A percentile compares a stretch with the other conserved stretches of the same genome.
phyloP scores from a whole-genome alignment of 495 filamentous ascomycete species.

The Neurospora sp. region DNA sequence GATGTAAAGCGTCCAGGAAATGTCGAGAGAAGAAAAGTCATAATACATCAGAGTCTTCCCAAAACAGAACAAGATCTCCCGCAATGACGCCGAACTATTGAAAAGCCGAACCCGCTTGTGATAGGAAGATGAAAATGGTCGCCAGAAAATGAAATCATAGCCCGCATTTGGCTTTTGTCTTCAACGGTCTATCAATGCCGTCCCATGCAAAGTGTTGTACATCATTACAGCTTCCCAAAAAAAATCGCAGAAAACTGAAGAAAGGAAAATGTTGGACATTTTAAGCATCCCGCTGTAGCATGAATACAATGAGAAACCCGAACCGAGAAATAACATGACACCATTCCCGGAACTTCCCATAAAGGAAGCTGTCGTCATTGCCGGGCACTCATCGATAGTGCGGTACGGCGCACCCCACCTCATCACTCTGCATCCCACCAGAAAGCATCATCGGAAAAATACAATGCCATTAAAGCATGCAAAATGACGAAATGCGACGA shows the following conservation, averaged over 20 bases:
- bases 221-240: not conserved
- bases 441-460: not conserved
- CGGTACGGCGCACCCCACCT: not conserved
- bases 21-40: not conserved
- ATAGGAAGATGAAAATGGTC: not conserved
- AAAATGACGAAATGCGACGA: not conserved
- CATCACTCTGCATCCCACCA: not conserved
- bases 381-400: not conserved
- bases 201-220: not conserved
- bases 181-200: not conserved
- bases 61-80: not conserved
- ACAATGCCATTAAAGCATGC: not conserved
- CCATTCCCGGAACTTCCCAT: not conserved
- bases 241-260: not conserved
- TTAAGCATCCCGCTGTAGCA: not conserved
- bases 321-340: not conserved
- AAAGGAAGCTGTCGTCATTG: not conserved
- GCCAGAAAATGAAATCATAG: not conserved
- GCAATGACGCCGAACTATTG: not conserved
- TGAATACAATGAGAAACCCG: not conserved
- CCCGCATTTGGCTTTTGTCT: not conserved
- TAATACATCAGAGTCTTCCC: not conserved
- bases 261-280: not conserved
- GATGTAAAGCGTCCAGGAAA: not conserved
- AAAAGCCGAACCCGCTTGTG: not conserved